Evolutionary conservation across 1,139 yeast species (phyloP), one percentile per base, ranked within the genome.

Genomic region (Hyphopichia wangnamkhiaoensis): DNA sequence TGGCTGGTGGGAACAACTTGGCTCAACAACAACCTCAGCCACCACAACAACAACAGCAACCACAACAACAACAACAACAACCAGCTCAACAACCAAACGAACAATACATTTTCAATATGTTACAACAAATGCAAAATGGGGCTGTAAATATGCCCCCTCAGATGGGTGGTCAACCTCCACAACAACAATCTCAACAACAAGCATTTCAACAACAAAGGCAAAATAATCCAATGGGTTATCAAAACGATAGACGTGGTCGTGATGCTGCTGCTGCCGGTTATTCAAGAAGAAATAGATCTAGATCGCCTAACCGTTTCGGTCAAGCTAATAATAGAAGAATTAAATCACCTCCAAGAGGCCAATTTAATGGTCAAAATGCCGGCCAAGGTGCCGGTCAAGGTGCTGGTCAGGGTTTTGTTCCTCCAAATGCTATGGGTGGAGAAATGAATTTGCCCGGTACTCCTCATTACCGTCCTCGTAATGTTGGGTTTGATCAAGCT

Each of bases 381-480:
- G 40, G 45, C n/a, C 50, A n/a, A n/a, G n/a, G n/a, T n/a, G n/a
- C n/a, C n/a, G n/a, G n/a, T n/a, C n/a, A n/a, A n/a, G n/a, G n/a
- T n/a, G n/a, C 50, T 12, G 33, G 23, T 35, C 40, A 37, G 24
- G 41, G 37, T 40, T 30, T 30, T 19, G 29, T 38, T 16, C 42
- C 48, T 6, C 47, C 48, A 17, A 33, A 30, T 23, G 49, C 43
- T 13, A 43, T 45, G 50, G 49, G 49, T 12, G 82, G 80, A 39
- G 93, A 86, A 59, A 65, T 70, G 54, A 85, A 86, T 56, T 63
- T 73, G 13, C 88, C 84, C 34, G 84, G 84, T 3, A 82, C 80
- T 39, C 82, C 86, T 5, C 90, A 85, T 59, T 84, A 69, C 59
- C 80, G 94, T 61, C 83, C 84, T 26, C 82, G 82, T 56, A 80